These are phyloP conservation scores for Moniliella sp. DNA, from an alignment of 1,284 basidiomycete species.

Conservation along the genomic window DNA sequence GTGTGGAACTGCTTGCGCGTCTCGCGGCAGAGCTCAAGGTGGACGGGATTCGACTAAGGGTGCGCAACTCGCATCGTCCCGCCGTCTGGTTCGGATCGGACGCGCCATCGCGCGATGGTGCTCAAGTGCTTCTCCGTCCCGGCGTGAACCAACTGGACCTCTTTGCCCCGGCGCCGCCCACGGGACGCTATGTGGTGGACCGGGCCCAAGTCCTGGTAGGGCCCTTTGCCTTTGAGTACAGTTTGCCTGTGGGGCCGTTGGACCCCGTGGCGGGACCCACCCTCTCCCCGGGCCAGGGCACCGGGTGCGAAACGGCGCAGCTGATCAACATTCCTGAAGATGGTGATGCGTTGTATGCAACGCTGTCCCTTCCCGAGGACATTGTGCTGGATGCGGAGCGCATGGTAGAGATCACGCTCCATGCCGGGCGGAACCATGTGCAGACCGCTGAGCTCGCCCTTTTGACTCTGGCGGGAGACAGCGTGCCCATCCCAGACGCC, in stretches of 20 bases:
- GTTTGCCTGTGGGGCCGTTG: background rate
- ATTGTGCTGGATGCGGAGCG: constrained; percentile 15
- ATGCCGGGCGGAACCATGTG: constrained; percentile 12
- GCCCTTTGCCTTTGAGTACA: constrained; percentile 11
- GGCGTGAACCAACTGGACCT: constrained; percentile 10
- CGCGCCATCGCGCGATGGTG: no score
- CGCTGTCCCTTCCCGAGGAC: constrained; percentile 5
- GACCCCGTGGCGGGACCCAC: no score
- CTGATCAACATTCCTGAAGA: constrained; percentile 18
- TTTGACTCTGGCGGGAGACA: background rate
- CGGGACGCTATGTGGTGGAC: constrained; percentile 19
- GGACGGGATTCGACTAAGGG: constrained; percentile 18
- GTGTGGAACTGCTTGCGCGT: constrained; percentile 8
- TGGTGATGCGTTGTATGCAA: constrained; percentile 9
- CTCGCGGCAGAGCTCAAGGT: constrained; percentile 9
- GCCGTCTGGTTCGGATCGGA: constrained; percentile 19
- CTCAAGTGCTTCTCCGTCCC: constrained; percentile 7
- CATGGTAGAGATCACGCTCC: constrained; percentile 8
- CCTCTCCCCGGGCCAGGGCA: background rate
- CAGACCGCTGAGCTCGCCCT: constrained; percentile 7
- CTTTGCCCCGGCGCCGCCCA: constrained; percentile 9
- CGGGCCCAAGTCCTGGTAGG: constrained; percentile 20
- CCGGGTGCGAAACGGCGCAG: background rate
- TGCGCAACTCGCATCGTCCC: constrained; percentile 7
- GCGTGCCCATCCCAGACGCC: no score